Base-by-base conservation (phyloP, 257 asterid species). In the Nicotiana tomentosiformis region DNA sequence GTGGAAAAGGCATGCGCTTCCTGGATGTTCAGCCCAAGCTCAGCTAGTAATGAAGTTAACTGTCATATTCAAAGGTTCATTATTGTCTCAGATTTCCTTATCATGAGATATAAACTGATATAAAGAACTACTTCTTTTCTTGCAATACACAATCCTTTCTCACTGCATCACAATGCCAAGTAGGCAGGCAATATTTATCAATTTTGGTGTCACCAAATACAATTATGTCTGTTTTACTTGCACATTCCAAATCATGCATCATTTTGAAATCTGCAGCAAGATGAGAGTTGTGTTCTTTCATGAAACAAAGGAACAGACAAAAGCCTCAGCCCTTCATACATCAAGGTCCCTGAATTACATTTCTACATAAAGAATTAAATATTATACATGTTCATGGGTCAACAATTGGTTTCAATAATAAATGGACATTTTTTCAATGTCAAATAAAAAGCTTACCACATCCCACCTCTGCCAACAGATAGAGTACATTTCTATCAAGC, bases 1-100 rank as follows among this genome's bases (percentile, higher is more conserved):
- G 98, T 93, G 77, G 99, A 96, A 91, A 96, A 96, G 77, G 93
- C 99, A 84, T 94, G 99, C 81, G 99, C 99, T 90, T 96, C 99
- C 86, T 90, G 97, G 92, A 96, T 96, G 85, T 96, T 96, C 86
- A 96, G 88, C 82, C 99, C 99, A 88, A 94, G 85, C 89, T 94
- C 99, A 82, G 97, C 91, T 85, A 96, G 91, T 83, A 96, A 85
- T n/a, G 96, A 90, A 77, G 98, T 96, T 91, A 96, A 91, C 99
- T 96, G 98, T 91, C 85, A 82, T 74, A 64, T 62, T 37, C 83
- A 80, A 86, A 86, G 85, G 78, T 84, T 88, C 85, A 84, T 84
- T 5, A 77, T 26, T 29, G 53, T 18, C 4, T 77, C 26, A 43
- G 66, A 51, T 58, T 23, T 61, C 64, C 77, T 23, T 18, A 46